These are phyloP conservation scores for Leonotis leonurus DNA, from an alignment of 257 asterid genomes.

Conservation along the genomic window DNA sequence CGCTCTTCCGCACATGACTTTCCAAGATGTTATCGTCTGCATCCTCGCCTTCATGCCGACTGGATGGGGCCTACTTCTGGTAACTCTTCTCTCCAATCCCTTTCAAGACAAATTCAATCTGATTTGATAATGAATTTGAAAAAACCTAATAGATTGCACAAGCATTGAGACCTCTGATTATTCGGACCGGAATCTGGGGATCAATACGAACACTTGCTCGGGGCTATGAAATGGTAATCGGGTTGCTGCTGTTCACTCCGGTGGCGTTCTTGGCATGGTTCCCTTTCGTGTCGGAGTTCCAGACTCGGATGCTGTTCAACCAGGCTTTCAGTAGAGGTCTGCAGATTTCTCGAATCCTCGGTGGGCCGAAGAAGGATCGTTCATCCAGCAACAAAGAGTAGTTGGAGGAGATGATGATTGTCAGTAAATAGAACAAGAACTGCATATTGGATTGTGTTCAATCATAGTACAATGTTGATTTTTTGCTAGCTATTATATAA, in stretches of 20 bases:
- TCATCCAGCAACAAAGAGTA: slow-evolving; percentile 70
- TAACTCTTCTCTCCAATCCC: slow-evolving; percentile 5
- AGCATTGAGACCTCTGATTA: slow-evolving; percentile 58
- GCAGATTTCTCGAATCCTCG: slow-evolving; percentile 96
- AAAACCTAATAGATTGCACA: slow-evolving; percentile 60
- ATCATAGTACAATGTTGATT: not conserved
- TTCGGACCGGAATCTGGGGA: slow-evolving; percentile 56
- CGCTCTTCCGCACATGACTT: slow-evolving; percentile 61
- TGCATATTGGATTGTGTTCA: too few relatives aligned
- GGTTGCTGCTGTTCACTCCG: slow-evolving; percentile 76
- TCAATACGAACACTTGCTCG: slow-evolving; percentile 75
- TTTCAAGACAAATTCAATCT: not conserved
- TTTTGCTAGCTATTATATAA: not conserved
- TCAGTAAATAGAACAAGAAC: not conserved
- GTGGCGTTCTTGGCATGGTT: slow-evolving; percentile 98
- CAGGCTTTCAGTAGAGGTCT: slow-evolving; percentile 97
- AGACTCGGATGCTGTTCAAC: slow-evolving; percentile 91
- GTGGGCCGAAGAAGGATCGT: slow-evolving; percentile 92
- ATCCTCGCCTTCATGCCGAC: slow-evolving; percentile 93
- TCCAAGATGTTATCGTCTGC: slow-evolving; percentile 71
- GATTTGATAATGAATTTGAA: not conserved
- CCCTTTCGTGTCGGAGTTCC: slow-evolving; percentile 96
- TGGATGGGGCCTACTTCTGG: slow-evolving; percentile 95
- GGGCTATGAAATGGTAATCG: slow-evolving; percentile 72
- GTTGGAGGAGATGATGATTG: not conserved